These are phyloP conservation scores for Zarea fungicola DNA, from an alignment of 2,329 filamentous ascomycete species.

Conservation along the genomic window DNA sequence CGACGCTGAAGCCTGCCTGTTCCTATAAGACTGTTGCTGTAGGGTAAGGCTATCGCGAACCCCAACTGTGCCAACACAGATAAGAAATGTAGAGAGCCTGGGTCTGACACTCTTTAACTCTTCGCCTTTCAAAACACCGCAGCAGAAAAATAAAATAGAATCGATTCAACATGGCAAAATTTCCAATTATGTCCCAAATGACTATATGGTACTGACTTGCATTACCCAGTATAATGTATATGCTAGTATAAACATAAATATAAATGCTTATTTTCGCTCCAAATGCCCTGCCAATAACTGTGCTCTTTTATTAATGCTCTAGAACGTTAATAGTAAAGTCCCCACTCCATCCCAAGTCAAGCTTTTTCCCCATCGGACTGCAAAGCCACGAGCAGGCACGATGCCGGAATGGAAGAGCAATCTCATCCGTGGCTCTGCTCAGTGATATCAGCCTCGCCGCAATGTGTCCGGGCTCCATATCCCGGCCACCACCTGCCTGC, in stretches of 20 bases:
- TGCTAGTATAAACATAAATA: background rate
- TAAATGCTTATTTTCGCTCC: background rate
- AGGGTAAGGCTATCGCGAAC: background rate
- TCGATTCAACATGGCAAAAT: background rate
- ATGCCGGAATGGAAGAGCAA: conserved; percentile 40
- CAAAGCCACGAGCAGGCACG: conserved; percentile 48
- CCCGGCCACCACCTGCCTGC: conserved; percentile 2
- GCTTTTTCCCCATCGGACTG: conserved; percentile 33
- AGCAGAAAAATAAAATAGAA: background rate
- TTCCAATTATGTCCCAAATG: too few relatives aligned
- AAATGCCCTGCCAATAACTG: background rate
- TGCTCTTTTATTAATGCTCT: background rate
- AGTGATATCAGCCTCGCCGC: conserved; percentile 20
- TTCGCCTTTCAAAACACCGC: background rate
- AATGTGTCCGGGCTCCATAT: conserved; percentile 10
- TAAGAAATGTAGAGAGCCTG: background rate
- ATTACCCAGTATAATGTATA: background rate
- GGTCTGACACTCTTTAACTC: too few relatives aligned
- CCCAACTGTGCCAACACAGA: background rate
- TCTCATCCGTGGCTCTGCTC: conserved; percentile 29
- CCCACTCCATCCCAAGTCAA: conserved; percentile 9
- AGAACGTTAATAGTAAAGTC: conserved; percentile 2
- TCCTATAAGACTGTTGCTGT: background rate
- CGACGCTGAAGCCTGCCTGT: too few relatives aligned
- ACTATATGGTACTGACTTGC: too few relatives aligned